Conservation (phyloP, 108 stramenopile genomes). For the Cylindrotheca closterium region DNA sequence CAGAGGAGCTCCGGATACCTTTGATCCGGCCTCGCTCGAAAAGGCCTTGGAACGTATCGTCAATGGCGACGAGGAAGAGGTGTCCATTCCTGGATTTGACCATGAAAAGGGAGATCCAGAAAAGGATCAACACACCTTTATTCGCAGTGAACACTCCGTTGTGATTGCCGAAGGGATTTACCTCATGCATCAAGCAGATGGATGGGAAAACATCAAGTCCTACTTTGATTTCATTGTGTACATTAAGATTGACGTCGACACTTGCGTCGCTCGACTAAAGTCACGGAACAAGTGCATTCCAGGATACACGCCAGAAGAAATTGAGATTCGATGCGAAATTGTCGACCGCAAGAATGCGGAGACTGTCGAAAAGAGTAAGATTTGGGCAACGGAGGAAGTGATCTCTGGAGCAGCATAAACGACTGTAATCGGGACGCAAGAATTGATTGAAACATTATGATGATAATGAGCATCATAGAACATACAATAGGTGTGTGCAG, state of each 20-base stretch:
- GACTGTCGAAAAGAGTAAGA: conserved; percentile 5
- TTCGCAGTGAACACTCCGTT: conserved; percentile 20
- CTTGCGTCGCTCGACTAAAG: conserved; percentile 36
- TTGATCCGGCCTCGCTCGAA: conserved; percentile 15
- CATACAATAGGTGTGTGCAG: too few relatives aligned
- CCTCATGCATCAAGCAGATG: conserved; percentile 43
- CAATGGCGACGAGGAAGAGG: conserved; percentile 6
- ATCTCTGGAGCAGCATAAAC: conserved; percentile 1
- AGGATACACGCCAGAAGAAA: conserved; percentile 49
- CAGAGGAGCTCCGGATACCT: conserved; percentile 52
- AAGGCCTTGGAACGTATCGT: conserved; percentile 17
- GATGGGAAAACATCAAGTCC: conserved; percentile 31
- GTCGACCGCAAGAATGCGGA: conserved; percentile 40
- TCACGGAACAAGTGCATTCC: conserved; percentile 46
- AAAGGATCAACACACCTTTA: conserved; percentile 30
- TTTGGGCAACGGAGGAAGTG: conserved; percentile 3
- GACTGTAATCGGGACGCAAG: conserved; percentile 3
- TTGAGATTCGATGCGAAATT: conserved; percentile 30
- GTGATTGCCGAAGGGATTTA: conserved; percentile 50
- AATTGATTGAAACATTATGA: too few relatives aligned
- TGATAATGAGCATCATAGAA: too few relatives aligned
- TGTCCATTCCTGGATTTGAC: conserved; percentile 44
- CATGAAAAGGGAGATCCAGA: conserved; percentile 44
- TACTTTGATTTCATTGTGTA: conserved; percentile 34
- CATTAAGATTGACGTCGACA: conserved; percentile 40